Percentiles rank a stretch among this genome's conserved stretches.
Evolutionary conservation across 331 rosid species (phyloP).

Genomic region (Pyrus hybrid): DNA sequence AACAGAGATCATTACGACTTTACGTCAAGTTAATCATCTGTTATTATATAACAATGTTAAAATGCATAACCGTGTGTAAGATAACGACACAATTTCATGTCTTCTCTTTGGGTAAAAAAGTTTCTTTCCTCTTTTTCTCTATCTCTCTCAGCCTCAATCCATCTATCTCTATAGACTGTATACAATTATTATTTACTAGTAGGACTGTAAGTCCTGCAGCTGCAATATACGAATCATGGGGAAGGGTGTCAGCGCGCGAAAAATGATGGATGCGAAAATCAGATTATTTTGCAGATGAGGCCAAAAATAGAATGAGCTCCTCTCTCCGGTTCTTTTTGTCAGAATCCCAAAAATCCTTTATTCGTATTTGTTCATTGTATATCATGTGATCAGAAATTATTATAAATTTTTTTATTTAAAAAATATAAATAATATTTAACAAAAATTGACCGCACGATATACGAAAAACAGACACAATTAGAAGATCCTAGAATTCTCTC

Average conservation of each 20-base stretch:
- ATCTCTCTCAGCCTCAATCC: neutral
- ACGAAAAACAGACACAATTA: too few relatives aligned
- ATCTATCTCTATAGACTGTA: neutral
- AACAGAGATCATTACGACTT: accelerated
- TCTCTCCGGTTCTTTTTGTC: accelerated
- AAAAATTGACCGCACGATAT: too few relatives aligned
- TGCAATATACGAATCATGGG: slow-evolving; percentile 14
- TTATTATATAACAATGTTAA: too few relatives aligned
- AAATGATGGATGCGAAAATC: slow-evolving; percentile 26
- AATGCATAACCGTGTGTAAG: too few relatives aligned
- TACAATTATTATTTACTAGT: neutral
- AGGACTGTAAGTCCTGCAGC: slow-evolving; percentile 1
- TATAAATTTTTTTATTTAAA: too few relatives aligned
- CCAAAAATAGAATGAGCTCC: neutral
- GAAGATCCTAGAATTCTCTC: accelerated
- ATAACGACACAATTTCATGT: too few relatives aligned
- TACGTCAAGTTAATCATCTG: accelerated
- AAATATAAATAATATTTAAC: too few relatives aligned
- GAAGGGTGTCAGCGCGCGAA: slow-evolving; percentile 22
- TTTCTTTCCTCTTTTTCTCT: neutral
- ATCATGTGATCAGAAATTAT: too few relatives aligned
- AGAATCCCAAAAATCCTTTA: accelerated
- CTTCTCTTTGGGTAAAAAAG: too few relatives aligned
- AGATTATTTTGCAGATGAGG: slow-evolving; percentile 6
- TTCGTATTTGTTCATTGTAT: neutral